Evolutionary conservation across 139 green algal genomes (phyloP).

Genomic region (Closterium sp.): DNA sequence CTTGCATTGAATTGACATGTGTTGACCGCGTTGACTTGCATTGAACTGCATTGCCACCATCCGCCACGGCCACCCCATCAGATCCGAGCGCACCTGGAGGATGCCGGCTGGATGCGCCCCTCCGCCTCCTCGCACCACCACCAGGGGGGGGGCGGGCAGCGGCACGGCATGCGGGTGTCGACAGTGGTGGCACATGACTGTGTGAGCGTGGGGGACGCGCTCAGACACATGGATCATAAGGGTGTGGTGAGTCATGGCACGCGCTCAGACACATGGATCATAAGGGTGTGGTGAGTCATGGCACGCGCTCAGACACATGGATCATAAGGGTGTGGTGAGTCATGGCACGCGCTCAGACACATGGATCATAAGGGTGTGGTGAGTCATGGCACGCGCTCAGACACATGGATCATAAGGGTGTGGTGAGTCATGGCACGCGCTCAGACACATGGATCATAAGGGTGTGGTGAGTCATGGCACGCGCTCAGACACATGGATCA

Average conservation of each 20-base stretch:
- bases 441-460: too few relatives aligned
- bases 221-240: slow-evolving; percentile 84
- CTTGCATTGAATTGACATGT: too few relatives aligned
- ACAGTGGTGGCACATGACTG: slow-evolving; percentile 74
- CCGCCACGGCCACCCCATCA: neutral
- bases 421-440: too few relatives aligned
- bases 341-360: too few relatives aligned
- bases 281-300: slow-evolving; percentile 1
- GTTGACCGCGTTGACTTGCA: too few relatives aligned
- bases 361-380: too few relatives aligned
- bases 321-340: too few relatives aligned
- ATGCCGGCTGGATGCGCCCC: neutral
- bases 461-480: too few relatives aligned
- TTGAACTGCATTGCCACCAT: too few relatives aligned
- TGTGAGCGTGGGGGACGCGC: slow-evolving; percentile 81
- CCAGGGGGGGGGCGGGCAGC: neutral
- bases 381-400: too few relatives aligned
- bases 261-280: slow-evolving; percentile 9
- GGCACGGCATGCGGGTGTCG: slow-evolving; percentile 54
- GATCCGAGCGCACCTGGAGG: slow-evolving; percentile 22
- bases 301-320: neutral
- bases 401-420: too few relatives aligned
- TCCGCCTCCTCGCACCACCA: neutral
- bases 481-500: too few relatives aligned
- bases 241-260: slow-evolving; percentile 55